Base-by-base conservation (phyloP, 164 flowering plant species). In the Akebia trifoliata region DNA sequence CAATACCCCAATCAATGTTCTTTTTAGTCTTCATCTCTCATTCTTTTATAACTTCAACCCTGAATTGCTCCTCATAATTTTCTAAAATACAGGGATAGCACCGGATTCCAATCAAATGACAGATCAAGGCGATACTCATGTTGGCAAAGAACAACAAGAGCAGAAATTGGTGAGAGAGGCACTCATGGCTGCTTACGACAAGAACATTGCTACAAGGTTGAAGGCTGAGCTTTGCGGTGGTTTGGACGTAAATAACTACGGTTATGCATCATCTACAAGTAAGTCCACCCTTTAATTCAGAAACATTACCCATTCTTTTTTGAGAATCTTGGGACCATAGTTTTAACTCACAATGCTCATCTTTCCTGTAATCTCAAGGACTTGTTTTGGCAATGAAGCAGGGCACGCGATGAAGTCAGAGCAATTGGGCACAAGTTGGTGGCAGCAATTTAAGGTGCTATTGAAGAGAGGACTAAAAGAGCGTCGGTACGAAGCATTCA, bases 391-490 rank as follows among this genome's bases (percentile, higher is more conserved):
- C n/a, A 30, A 29, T 50, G 37, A n/a, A 31, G 54, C 69, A 78
- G 86, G 72, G 58, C 66, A 55, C 31, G 63, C 44, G 18, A 49
- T 37, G 43, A 77, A 69, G 58, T 15, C 69, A 35, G 82, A 83
- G 62, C 78, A 87, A 52, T 90, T 97, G 99, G 73, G 86, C 70
- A 94, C 95, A 42, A 90, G 85, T 58, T 90, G 97, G 99, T 86
- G 93, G 86, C 74, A 82, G 65, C 99, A 90, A 61, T 87, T 94
- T 67, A 82, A 62, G 50, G 93, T 94, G 50, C 74, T 94, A 60
- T 74, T 90, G 12, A 78, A 71, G 61, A 78, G 99, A 60, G 99
- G 97, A 20, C 60, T 90, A 34, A 81, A 80, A 56, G 99, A 94
- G 65, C 56, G 99, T 25, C 74, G 94, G 59, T 74, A 63, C 51